phyloP scores from a whole-genome alignment of 2,329 filamentous ascomycete genomes.

The Trematosphaeria pertusa region DNA sequence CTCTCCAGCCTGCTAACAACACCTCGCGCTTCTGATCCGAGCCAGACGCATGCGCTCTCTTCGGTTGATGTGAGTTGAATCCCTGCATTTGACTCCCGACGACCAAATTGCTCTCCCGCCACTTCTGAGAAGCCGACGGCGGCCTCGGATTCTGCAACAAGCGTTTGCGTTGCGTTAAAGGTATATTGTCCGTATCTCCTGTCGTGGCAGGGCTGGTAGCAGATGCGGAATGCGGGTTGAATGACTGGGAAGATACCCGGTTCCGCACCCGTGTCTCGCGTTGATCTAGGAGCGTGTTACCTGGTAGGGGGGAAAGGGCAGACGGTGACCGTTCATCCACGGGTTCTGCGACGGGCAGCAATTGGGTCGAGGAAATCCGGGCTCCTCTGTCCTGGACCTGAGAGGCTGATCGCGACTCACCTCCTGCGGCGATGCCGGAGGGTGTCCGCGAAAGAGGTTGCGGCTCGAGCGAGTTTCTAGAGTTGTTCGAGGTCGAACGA shows the following conservation, averaged over 20 bases:
- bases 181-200: constrained; percentile 73
- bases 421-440: constrained; percentile 18
- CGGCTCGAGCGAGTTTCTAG: constrained; percentile 27
- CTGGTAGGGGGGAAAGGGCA: constrained; percentile 35
- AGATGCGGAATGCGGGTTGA: constrained; percentile 40
- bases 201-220: constrained; percentile 24
- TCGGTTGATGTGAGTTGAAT: constrained; percentile 49
- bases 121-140: constrained; percentile 38
- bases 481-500: constrained; percentile 32
- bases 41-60: constrained; percentile 32
- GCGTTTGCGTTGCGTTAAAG: constrained; percentile 68
- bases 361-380: constrained; percentile 42
- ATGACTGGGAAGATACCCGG: constrained; percentile 46
- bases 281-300: constrained; percentile 61
- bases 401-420: constrained; percentile 33
- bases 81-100: constrained; percentile 29
- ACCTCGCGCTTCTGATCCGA: constrained; percentile 41
- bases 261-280: constrained; percentile 60
- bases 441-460: constrained; percentile 25
- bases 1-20: constrained; percentile 45
- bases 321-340: constrained; percentile 28
- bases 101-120: constrained; percentile 37
- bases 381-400: constrained; percentile 19
- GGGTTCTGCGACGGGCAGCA: constrained; percentile 39
- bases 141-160: constrained; percentile 46